Evolutionary conservation across 2,329 filamentous ascomycete genomes (phyloP), one percentile per base, ranked within the genome.

Genomic region (Cladosporium sp.): DNA sequence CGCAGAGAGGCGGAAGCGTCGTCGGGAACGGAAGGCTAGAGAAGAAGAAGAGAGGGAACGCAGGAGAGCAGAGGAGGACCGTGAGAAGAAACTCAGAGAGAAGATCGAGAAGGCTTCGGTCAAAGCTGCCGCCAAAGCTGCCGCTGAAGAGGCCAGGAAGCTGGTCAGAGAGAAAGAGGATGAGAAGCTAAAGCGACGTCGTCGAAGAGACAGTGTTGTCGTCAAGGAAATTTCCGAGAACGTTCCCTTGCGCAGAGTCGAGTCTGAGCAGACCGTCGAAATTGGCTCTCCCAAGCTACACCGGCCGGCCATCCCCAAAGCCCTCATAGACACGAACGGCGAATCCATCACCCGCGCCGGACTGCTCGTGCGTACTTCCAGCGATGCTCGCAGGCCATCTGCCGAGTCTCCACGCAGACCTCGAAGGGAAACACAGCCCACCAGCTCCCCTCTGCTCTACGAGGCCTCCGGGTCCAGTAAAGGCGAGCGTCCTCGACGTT

Each of bases 181-280:
- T 7, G 64, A 59, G 28, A 52, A 60, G 21, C 14, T 36, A 15
- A 44, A 41, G 44, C 44, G 51, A 18, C 55, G 57, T 21, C 44
- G 58, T 18, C 26, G 64, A 32, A 58, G 64, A 32, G 64, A 65
- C n/a, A 65, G 64, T 14, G 64, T 60, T n/a, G 28, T 65, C 15
- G 8, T 65, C 21, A 44, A 36, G 21, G 61, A 64, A 11, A 30
- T 32, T 30, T 30, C 28, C 21, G 34, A 64, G 51, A 57, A 28
- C 21, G 18, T 24, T n/a, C 21, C 30, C 36, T 26, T 55, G n/a
- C 32, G 24, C 32, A 63, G 41, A 63, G 59, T 41, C 59, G 59
- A 61, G 4, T 47, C 30, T 24, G 41, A 30, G n/a, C 59, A 51
- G 52, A 24, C 49, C 2, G 32, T 63, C 49, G 60, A 63, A 8